Percentiles rank a stretch among this genome's conserved stretches.
These are phyloP conservation scores for Claviceps arundinis DNA, from an alignment of 2,329 filamentous ascomycete genomes.

Conservation along the genomic window DNA sequence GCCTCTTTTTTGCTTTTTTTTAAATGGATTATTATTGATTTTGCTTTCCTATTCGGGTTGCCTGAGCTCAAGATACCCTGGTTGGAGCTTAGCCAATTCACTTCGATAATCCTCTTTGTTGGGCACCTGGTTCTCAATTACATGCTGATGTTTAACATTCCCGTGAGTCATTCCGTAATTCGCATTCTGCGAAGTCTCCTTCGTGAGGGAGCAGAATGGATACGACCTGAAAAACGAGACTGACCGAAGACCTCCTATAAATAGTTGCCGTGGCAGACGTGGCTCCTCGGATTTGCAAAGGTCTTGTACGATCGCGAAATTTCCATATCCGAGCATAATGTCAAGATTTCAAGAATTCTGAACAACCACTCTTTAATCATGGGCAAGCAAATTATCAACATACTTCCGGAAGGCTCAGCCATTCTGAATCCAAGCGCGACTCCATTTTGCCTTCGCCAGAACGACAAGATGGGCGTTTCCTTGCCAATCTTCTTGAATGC, in stretches of 20 bases:
- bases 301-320: constrained; percentile 85
- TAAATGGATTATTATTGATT: constrained; percentile 87
- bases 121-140: constrained; percentile 62
- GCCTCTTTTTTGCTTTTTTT: constrained; percentile 83
- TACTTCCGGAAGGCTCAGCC: constrained; percentile 89
- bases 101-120: constrained; percentile 57
- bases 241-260: neutral
- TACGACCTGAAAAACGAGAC: neutral
- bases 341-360: constrained; percentile 76
- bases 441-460: constrained; percentile 68
- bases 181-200: neutral
- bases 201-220: no score
- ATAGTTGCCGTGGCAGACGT: constrained; percentile 60
- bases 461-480: constrained; percentile 43
- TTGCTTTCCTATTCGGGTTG: constrained; percentile 72
- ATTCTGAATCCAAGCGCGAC: constrained; percentile 68
- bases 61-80: constrained; percentile 87
- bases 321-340: constrained; percentile 82
- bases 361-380: constrained; percentile 90
- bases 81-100: constrained; percentile 77
- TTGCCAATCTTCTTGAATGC: constrained; percentile 90
- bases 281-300: constrained; percentile 60
- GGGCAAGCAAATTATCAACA: constrained; percentile 95
- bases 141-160: constrained; percentile 86
- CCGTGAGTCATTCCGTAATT: constrained; percentile 34